These are phyloP conservation scores for Fusarium palustre DNA, from an alignment of 2,329 filamentous ascomycete species.

Conservation along the genomic window DNA sequence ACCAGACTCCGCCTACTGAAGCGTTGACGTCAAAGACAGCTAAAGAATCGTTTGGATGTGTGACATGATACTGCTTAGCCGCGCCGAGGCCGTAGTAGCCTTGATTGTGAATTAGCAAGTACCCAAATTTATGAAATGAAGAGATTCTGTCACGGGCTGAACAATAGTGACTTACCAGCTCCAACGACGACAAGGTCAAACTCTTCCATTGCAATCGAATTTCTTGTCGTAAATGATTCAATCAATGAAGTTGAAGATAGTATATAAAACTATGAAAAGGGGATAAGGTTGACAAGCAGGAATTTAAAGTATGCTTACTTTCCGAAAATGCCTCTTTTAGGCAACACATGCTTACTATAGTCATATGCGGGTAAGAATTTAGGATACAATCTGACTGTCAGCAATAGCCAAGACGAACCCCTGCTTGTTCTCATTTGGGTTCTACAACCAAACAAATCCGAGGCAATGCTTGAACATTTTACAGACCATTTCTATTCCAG, in stretches of 20 bases:
- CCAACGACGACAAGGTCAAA: neutral
- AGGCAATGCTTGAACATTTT: no score
- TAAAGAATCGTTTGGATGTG: constrained; percentile 60
- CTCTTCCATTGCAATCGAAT: neutral
- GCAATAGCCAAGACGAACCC: neutral
- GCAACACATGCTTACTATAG: neutral
- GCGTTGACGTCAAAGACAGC: constrained; percentile 61
- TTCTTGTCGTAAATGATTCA: neutral
- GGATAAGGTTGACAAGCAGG: accelerated
- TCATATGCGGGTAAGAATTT: neutral
- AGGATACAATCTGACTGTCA: neutral
- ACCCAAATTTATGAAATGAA: no score
- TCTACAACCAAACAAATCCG: no score
- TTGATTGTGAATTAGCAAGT: neutral
- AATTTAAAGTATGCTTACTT: neutral
- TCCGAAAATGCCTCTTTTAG: neutral
- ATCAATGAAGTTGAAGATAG: neutral
- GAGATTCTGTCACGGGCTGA: no score
- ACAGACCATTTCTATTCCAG: no score
- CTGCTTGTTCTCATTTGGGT: no score
- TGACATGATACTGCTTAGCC: constrained; percentile 63
- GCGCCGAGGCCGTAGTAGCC: constrained; percentile 58
- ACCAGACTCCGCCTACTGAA: constrained; percentile 71
- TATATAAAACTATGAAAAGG: accelerated
- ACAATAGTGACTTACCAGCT: neutral